Evolutionary conservation across 352 stramenopile species (phyloP).

Genomic region (Pythium volutum): DNA sequence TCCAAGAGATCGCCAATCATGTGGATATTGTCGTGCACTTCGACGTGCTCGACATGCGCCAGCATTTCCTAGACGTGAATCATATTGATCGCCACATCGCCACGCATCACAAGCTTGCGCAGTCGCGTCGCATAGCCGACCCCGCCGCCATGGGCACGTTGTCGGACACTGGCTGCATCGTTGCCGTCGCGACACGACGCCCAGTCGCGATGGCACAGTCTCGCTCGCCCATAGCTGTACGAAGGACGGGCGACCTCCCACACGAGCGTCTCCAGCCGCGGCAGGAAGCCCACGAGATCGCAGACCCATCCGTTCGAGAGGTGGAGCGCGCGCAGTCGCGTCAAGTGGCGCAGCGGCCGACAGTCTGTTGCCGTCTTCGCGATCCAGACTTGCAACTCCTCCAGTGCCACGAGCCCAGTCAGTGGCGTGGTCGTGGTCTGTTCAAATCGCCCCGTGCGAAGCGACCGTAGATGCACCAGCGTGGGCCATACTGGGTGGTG

Average conservation of each 20-base stretch:
- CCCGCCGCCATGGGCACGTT: not conserved
- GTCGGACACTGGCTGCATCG: not conserved
- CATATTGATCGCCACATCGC: not conserved
- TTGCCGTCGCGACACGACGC: not conserved
- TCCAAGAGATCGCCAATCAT: not conserved
- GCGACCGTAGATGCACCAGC: not conserved
- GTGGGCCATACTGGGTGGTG: not conserved
- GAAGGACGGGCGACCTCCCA: not conserved
- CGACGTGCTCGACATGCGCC: not conserved
- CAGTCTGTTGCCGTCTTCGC: not conserved
- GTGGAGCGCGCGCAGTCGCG: not conserved
- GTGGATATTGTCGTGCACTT: not conserved
- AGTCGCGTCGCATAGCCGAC: not conserved
- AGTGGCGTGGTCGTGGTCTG: not conserved
- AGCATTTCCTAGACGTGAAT: not conserved
- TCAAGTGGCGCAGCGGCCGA: not conserved
- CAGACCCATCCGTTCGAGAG: not conserved
- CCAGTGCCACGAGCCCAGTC: not conserved
- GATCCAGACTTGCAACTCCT: not conserved
- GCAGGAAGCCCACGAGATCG: not conserved
- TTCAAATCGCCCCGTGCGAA: not conserved
- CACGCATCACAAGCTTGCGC: not conserved
- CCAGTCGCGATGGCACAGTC: not conserved
- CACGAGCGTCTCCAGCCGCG: not conserved
- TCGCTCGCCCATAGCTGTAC: not conserved